phyloP scores from a whole-genome alignment of 2,329 filamentous ascomycete species.

The Calonectria fujianensis region DNA sequence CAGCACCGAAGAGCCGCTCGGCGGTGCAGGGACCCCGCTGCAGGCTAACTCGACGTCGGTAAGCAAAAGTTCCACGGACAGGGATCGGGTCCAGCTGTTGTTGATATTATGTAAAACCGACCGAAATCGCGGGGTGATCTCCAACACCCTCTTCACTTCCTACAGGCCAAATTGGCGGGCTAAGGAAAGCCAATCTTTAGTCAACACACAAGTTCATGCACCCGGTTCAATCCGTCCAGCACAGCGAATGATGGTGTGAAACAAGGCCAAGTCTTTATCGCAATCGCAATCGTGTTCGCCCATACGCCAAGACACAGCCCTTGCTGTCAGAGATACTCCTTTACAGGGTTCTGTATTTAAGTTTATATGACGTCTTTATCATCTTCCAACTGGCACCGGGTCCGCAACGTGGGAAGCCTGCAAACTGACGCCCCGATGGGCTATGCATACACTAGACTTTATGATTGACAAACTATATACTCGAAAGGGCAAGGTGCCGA shows the following conservation, averaged over 20 bases:
- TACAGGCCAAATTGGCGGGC: background rate
- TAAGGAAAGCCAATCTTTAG: background rate
- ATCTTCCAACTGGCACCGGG: background rate
- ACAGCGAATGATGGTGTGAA: background rate
- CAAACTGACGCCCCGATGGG: too few relatives aligned
- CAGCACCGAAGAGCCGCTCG: background rate
- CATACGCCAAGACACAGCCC: background rate
- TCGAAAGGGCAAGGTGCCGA: background rate
- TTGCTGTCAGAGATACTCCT: background rate
- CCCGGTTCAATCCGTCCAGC: background rate
- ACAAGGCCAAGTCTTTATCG: background rate
- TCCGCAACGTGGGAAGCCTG: background rate
- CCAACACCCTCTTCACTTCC: background rate
- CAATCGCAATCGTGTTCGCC: background rate
- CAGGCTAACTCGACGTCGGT: background rate
- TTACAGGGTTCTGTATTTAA: background rate
- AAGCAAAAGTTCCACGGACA: slow-evolving; percentile 15
- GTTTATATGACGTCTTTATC: background rate
- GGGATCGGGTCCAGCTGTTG: background rate
- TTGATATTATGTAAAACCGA: background rate
- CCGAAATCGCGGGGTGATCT: slow-evolving; percentile 1
- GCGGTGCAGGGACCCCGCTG: background rate
- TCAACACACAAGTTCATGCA: background rate
- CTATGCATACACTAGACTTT: background rate
- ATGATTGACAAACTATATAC: slow-evolving; percentile 15